Evolutionary conservation across 345 rosid species (phyloP).

Genomic region (Salix dunnii): DNA sequence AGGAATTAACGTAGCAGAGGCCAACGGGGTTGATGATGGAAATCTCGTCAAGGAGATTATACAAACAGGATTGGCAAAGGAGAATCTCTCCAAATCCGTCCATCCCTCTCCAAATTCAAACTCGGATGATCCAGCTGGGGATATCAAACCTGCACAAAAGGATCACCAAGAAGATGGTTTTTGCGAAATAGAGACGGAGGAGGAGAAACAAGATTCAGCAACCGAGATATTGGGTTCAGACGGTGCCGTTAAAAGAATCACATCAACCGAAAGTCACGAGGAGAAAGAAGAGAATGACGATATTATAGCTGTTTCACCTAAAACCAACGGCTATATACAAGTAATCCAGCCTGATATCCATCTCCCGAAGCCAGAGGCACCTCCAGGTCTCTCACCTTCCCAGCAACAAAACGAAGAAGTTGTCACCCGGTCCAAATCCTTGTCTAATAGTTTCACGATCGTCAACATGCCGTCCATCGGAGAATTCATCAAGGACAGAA

Average conservation of each 20-base stretch:
- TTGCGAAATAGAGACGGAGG: slow-evolving; percentile 2
- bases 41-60: background rate
- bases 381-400: slow-evolving; percentile 38
- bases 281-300: background rate
- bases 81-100: background rate
- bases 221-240: background rate
- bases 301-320: background rate
- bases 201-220: background rate
- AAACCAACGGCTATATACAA: background rate
- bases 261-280: background rate
- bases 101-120: background rate
- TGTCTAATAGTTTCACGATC: slow-evolving; percentile 22
- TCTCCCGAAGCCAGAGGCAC: slow-evolving; percentile 80
- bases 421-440: slow-evolving; percentile 26
- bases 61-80: background rate
- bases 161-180: background rate
- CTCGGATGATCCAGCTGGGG: slow-evolving; percentile 2
- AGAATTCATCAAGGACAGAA: slow-evolving; percentile 54
- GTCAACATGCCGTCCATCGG: slow-evolving; percentile 47
- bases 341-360: slow-evolving; percentile 52
- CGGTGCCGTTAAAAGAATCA: background rate
- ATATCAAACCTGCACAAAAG: background rate
- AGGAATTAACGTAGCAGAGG: background rate
- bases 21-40: background rate
- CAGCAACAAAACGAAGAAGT: slow-evolving; percentile 3